phyloP scores from a whole-genome alignment of 371 early-diverging fungal species.

The Syncephalastrum sp. region DNA sequence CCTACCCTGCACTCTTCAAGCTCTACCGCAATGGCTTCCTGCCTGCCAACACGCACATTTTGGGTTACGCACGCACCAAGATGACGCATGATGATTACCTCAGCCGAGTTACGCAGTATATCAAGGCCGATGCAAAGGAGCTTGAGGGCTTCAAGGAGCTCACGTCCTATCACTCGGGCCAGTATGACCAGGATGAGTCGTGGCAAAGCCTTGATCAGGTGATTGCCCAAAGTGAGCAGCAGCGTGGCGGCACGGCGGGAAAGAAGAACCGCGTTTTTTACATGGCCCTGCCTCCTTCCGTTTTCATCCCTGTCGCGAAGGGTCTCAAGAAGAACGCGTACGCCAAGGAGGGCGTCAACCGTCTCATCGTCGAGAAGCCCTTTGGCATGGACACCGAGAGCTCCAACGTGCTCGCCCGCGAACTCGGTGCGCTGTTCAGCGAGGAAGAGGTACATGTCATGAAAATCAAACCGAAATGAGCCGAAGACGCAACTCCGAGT shows the following conservation, averaged over 20 bases:
- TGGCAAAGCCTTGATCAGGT: slow-evolving; percentile 67
- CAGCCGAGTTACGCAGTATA: slow-evolving; percentile 73
- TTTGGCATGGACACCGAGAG: slow-evolving; percentile 92
- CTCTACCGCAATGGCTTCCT: slow-evolving; percentile 76
- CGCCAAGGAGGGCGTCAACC: slow-evolving; percentile 62
- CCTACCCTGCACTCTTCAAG: slow-evolving; percentile 94
- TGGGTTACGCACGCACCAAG: slow-evolving; percentile 95
- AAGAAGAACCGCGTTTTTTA: slow-evolving; percentile 72
- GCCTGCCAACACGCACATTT: slow-evolving; percentile 76
- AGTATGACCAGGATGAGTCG: slow-evolving; percentile 82
- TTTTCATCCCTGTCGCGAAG: slow-evolving; percentile 84
- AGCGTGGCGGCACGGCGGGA: slow-evolving; percentile 19
- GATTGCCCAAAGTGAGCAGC: slow-evolving; percentile 53
- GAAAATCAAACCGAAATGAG: too few species aligned
- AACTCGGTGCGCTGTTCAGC: slow-evolving; percentile 71
- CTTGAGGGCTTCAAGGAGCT: slow-evolving; percentile 71
- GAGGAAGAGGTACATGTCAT: slow-evolving; percentile 70
- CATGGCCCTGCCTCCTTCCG: slow-evolving; percentile 96
- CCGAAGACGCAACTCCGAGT: too few species aligned
- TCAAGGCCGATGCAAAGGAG: slow-evolving; percentile 52
- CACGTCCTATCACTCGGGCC: slow-evolving; percentile 86
- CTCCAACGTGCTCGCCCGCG: slow-evolving; percentile 66
- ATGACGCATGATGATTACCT: slow-evolving; percentile 81
- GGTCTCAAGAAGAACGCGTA: slow-evolving; percentile 75
- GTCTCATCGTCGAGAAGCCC: slow-evolving; percentile 96